Conservation (phyloP, 768 basidiomycete genomes). For the Suillus luteus region DNA sequence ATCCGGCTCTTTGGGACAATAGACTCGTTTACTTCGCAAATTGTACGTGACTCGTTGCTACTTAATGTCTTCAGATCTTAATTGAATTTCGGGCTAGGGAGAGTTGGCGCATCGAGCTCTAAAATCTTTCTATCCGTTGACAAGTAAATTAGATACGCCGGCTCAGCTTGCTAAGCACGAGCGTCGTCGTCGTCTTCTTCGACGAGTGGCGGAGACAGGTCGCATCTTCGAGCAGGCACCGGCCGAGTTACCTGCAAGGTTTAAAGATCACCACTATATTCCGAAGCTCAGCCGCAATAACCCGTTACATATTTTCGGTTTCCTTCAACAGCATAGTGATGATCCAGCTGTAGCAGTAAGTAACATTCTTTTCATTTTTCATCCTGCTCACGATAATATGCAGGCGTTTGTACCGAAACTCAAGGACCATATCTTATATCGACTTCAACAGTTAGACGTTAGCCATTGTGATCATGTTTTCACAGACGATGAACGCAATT, state of each 20-base stretch:
- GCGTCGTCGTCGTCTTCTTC: background rate
- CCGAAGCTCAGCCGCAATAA: background rate
- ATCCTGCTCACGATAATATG: background rate
- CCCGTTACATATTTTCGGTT: background rate
- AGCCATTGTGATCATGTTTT: background rate
- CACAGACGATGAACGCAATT: background rate
- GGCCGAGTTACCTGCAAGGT: background rate
- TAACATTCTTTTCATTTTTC: background rate
- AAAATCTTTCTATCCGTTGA: background rate
- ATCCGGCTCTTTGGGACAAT: too few relatives aligned
- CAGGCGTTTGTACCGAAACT: background rate
- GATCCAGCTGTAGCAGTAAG: background rate
- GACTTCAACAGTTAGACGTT: background rate
- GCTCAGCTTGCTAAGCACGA: background rate
- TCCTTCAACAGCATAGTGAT: background rate
- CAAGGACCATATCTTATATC: background rate
- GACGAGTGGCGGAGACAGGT: background rate
- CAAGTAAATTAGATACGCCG: background rate
- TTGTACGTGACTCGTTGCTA: background rate
- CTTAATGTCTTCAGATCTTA: background rate
- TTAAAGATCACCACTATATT: background rate
- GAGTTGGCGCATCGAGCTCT: background rate
- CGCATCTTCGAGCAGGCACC: background rate
- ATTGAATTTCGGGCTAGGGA: background rate
- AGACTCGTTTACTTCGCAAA: too few relatives aligned